Evolutionary conservation across 2,329 filamentous ascomycete genomes (phyloP).

Genomic region (Pseudogymnoascus sp.): DNA sequence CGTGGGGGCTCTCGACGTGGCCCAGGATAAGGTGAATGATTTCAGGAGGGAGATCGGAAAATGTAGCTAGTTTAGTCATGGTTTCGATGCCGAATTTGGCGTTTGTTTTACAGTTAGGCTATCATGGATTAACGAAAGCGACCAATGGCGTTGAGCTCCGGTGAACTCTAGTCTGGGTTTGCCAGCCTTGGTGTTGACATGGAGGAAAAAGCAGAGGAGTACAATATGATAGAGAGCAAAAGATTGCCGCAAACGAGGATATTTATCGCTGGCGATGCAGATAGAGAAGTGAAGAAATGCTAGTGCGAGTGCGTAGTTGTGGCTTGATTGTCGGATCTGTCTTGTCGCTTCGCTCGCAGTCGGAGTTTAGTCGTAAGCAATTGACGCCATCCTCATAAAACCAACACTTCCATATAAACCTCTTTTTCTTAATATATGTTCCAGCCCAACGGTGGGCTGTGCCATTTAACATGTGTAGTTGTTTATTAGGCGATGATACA

Average conservation of each 20-base stretch:
- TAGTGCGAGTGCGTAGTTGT: too few species aligned
- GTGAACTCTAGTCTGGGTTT: not conserved
- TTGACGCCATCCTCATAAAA: too few species aligned
- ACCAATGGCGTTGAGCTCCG: not conserved
- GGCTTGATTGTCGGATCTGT: too few species aligned
- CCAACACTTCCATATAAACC: too few species aligned
- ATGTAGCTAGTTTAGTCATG: not conserved
- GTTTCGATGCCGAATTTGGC: not conserved
- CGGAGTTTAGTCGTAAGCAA: too few species aligned
- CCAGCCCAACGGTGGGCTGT: too few species aligned
- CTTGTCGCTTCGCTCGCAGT: too few species aligned
- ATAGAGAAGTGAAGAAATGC: too few species aligned
- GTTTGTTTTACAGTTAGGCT: not conserved
- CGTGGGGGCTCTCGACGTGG: not conserved
- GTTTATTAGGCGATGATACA: too few species aligned
- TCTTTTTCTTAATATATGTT: too few species aligned
- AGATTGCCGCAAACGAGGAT: slow-evolving; percentile 9
- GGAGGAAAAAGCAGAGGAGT: not conserved
- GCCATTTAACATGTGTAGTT: too few species aligned
- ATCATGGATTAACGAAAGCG: not conserved
- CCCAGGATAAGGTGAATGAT: not conserved
- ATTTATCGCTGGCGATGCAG: too few species aligned
- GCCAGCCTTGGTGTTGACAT: not conserved
- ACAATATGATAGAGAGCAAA: not conserved
- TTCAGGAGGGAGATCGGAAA: not conserved